Percentiles rank a stretch among this genome's conserved stretches.
phyloP scores from a whole-genome alignment of 2,329 filamentous ascomycete species.

The Fusarium humuli region DNA sequence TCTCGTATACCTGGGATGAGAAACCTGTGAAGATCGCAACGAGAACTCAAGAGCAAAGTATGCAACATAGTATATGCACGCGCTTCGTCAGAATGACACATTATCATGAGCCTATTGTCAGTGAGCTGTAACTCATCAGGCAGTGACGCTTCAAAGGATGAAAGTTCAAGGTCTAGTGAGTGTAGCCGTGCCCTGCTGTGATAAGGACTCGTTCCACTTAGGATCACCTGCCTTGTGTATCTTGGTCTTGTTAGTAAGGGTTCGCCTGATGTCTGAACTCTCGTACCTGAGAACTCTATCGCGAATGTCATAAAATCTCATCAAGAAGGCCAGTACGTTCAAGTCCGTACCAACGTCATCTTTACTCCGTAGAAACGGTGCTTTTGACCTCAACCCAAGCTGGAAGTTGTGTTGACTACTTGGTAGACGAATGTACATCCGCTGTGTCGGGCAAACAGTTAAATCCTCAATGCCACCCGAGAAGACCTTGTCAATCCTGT shows the following conservation, averaged over 20 bases:
- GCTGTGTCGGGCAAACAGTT: constrained; percentile 39
- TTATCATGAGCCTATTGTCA: constrained; percentile 35
- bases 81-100: constrained; percentile 43
- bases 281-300: constrained; percentile 40
- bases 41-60: constrained; percentile 29
- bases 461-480: constrained; percentile 48
- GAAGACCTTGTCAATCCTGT: constrained; percentile 40
- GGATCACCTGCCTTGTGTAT: constrained; percentile 36
- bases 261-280: accelerated
- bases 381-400: constrained; percentile 35
- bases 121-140: constrained; percentile 40
- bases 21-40: constrained; percentile 46
- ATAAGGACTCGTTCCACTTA: constrained; percentile 30
- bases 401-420: constrained; percentile 45
- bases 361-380: constrained; percentile 24
- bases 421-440: constrained; percentile 45
- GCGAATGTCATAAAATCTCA: constrained; percentile 39
- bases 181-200: constrained; percentile 26
- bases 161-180: constrained; percentile 36
- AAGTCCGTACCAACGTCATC: constrained; percentile 9
- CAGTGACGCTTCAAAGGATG: constrained; percentile 24
- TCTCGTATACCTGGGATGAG: constrained; percentile 45
- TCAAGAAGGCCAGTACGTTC: constrained; percentile 37
- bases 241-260: background rate
- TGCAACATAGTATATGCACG: constrained; percentile 38